These are phyloP conservation scores for Penicillium odoratum DNA, from an alignment of 495 filamentous ascomycete genomes.

Conservation along the genomic window DNA sequence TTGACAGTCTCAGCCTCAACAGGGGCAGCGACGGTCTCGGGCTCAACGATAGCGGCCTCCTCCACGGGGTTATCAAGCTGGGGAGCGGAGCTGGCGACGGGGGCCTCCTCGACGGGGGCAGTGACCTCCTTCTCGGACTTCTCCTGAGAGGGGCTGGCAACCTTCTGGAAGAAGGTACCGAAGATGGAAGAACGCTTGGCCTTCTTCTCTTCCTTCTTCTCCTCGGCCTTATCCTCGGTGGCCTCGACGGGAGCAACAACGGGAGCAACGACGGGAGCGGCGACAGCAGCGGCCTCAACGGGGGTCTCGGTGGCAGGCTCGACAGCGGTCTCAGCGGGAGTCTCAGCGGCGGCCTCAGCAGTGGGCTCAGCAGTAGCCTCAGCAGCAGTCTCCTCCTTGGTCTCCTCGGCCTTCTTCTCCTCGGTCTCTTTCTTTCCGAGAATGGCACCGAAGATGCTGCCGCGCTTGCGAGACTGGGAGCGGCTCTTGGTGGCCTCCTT, in stretches of 20 bases:
- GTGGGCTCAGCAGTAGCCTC: conserved; percentile 30
- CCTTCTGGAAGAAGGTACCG: conserved; percentile 56
- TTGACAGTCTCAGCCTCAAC: conserved; percentile 43
- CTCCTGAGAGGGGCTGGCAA: conserved; percentile 52
- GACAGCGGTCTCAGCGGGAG: conserved; percentile 10
- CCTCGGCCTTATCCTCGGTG: conserved; percentile 32
- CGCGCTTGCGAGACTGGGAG: conserved; percentile 84
- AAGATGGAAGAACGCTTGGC: conserved; percentile 53
- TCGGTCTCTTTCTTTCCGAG: conserved; percentile 72
- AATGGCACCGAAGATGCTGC: conserved; percentile 76
- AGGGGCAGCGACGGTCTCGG: conserved; percentile 45
- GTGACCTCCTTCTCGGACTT: conserved; percentile 54
- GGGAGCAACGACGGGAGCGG: conserved; percentile 21
- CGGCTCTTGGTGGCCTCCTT: conserved; percentile 59
- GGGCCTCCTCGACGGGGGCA: conserved; percentile 43
- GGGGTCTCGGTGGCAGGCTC: conserved; percentile 22
- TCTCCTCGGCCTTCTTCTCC: conserved; percentile 57
- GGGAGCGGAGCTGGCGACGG: conserved; percentile 50
- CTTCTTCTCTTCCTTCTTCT: conserved; percentile 39
- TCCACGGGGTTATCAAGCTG: conserved; percentile 53
- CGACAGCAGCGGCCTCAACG: conserved; percentile 7
- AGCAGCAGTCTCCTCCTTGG: conserved; percentile 43
- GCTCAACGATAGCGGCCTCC: conserved; percentile 44
- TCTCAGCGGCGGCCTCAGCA: conserved; percentile 20
- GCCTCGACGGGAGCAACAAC: conserved; percentile 27